Evolutionary conservation across 768 basidiomycete genomes (phyloP), one percentile per base, ranked within the genome.

Genomic region (Leccinum rimulosum): DNA sequence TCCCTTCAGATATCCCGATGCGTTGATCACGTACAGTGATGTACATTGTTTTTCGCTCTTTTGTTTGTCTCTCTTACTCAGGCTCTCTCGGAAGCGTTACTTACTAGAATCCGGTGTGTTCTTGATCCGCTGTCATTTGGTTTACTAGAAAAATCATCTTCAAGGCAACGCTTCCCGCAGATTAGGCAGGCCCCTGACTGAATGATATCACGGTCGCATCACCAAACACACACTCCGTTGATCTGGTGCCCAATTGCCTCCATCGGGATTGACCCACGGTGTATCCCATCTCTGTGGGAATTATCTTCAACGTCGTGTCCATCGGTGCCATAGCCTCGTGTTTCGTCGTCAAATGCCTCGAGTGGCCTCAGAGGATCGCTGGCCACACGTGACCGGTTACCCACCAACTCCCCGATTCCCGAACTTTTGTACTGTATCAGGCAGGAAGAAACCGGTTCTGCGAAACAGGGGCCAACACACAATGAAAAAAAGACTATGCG

Each of bases 251-350:
- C 3, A 19, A 3, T 52, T 67, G 8, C 58, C 59, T 6, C 12
- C 48, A 27, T 47, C 33, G 50, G 9, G 49, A 8, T 17, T 36
- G 52, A 31, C 30, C 27, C n/a, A 31, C 14, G 31, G 27, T 27
- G 15, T 55, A 50, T 71, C 62, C 56, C 70, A 69, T 65, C 61
- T 10, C 40, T 55, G 60, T 71, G 68, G 61, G 68, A 70, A 71
- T 11, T 0, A 4, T 17, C 11, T 43, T 11, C 47, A 48, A 17
- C 17, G 4, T 33, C 12, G 54, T 45, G 27, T 33, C 27, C 36
- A 47, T 27, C 54, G 45, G 51, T 56, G 35, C 60, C 52, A 45
- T 52, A 43, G 57, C 47, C 33, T 43, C 57, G 40, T 48, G 27
- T 19, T 14, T 36, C 25, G 30, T 9, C 28, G 25, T 30, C 28